These are phyloP conservation scores for Trichophyton rubrum DNA, from an alignment of 2,329 filamentous ascomycete genomes.

Conservation along the genomic window DNA sequence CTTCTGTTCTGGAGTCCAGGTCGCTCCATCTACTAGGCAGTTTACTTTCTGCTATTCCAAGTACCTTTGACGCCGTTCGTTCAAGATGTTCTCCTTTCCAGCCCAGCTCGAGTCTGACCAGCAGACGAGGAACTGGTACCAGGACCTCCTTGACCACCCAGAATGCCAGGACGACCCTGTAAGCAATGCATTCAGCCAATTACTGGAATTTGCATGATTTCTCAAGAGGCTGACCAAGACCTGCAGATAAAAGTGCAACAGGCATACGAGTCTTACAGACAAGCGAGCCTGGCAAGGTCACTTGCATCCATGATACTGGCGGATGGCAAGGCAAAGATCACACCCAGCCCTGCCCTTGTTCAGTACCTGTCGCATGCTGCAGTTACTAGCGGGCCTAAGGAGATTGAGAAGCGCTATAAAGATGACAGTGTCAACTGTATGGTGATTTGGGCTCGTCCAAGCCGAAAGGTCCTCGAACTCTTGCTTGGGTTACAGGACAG, in stretches of 20 bases:
- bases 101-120: conserved; percentile 6
- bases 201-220: not conserved
- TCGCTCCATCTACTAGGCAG: too few relatives aligned
- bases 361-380: conserved; percentile 3
- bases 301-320: not conserved
- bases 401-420: not conserved
- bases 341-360: conserved; percentile 5
- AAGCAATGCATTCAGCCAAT: not conserved
- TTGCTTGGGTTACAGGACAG: conserved; percentile 4
- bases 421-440: conserved; percentile 7
- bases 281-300: conserved; percentile 3
- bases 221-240: not conserved
- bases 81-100: conserved; percentile 9
- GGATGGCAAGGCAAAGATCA: conserved; percentile 4
- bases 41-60: not conserved
- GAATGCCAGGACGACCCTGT: conserved; percentile 7
- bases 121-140: conserved; percentile 7
- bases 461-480: conserved; percentile 1
- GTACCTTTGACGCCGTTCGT: not conserved
- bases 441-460: conserved; percentile 10
- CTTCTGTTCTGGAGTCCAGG: too few relatives aligned
- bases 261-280: conserved; percentile 8
- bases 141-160: conserved; percentile 9
- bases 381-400: not conserved
- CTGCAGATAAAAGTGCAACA: conserved; percentile 6